A percentile compares a stretch with the other conserved stretches of the same genome.
Conservation (phyloP, 768 basidiomycete species). For the Trametes maxima region DNA sequence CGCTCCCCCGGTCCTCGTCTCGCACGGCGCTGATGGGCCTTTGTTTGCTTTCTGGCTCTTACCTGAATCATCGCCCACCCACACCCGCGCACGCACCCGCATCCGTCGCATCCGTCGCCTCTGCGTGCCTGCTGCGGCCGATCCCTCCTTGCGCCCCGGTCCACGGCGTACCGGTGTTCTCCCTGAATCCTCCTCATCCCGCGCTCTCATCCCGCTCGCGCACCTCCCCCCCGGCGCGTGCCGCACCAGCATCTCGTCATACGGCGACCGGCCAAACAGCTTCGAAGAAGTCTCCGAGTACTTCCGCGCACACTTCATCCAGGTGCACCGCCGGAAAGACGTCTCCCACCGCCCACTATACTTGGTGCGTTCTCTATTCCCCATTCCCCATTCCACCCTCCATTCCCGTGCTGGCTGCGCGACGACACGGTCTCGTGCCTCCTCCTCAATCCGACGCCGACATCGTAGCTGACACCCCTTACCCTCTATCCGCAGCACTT, state of each 20-base stretch:
- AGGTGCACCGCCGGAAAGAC: constrained; percentile 79
- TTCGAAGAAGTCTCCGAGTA: constrained; percentile 83
- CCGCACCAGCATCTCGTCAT: constrained; percentile 69
- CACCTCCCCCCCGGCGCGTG: not conserved
- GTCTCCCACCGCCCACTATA: constrained; percentile 81
- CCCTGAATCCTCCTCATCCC: not conserved
- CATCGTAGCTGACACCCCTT: no score
- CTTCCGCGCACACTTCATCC: constrained; percentile 86
- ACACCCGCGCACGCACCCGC: no score
- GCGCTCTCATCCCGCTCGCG: not conserved
- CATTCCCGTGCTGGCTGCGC: no score
- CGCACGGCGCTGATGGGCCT: not conserved
- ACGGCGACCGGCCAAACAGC: constrained; percentile 77
- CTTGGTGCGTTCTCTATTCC: constrained; percentile 26
- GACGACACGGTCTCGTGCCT: no score
- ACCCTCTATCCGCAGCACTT: constrained; percentile 30
- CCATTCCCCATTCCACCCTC: not conserved
- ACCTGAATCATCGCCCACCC: no score
- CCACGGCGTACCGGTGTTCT: no score
- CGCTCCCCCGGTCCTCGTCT: not conserved
- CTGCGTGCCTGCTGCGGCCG: no score
- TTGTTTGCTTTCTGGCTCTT: not conserved
- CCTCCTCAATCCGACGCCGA: no score
- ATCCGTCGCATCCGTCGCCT: no score
- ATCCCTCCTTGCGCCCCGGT: no score